These are phyloP conservation scores for Penicillium canescens DNA, from an alignment of 495 filamentous ascomycete species.

Conservation along the genomic window DNA sequence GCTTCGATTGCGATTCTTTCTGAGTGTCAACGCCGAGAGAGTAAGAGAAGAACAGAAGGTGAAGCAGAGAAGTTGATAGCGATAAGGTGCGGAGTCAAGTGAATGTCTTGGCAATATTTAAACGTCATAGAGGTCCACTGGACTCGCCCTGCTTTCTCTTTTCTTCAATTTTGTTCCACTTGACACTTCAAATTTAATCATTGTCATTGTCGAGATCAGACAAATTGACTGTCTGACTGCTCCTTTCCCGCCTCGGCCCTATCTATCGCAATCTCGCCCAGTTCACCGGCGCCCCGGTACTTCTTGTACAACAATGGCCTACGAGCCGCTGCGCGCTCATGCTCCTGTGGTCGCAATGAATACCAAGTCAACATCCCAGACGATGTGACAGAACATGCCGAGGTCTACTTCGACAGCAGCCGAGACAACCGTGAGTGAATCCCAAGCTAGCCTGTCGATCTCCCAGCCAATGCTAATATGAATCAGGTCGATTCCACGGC, in stretches of 20 bases:
- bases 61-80: constrained; percentile 2
- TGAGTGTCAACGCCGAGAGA: neutral
- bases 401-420: constrained; percentile 70
- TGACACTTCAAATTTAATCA: neutral
- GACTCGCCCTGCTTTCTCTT: constrained; percentile 11
- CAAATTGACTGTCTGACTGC: neutral
- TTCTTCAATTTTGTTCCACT: constrained; percentile 1
- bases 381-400: constrained; percentile 52
- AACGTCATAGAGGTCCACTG: constrained; percentile 33
- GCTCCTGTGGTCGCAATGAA: constrained; percentile 81
- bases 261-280: neutral
- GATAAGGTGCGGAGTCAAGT: constrained; percentile 30
- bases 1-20: neutral
- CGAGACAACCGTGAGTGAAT: constrained; percentile 61
- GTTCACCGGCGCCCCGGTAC: neutral
- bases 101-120: constrained; percentile 23
- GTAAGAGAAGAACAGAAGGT: neutral
- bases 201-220: neutral
- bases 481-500: constrained; percentile 62
- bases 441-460: constrained; percentile 5
- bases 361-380: constrained; percentile 72
- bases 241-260: neutral
- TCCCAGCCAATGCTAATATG: constrained; percentile 5
- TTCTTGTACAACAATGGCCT: constrained; percentile 23
- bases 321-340: constrained; percentile 64